phyloP scores from a whole-genome alignment of 176 grass and related monocot genomes.

The Chrysopogon serrulatus region DNA sequence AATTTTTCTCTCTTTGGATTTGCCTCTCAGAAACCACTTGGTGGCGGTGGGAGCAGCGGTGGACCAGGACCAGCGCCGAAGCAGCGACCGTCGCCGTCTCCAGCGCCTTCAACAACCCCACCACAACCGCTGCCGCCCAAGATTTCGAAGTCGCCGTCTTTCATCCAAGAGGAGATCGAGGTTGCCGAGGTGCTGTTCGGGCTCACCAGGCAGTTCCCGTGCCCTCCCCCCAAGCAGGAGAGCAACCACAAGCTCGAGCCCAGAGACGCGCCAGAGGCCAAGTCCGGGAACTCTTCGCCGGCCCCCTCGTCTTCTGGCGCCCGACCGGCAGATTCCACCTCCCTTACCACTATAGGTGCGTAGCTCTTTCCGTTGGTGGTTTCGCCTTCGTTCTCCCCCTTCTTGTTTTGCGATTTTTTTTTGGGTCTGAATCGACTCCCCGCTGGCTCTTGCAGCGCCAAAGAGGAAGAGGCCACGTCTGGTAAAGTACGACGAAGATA shows the following conservation, averaged over 20 bases:
- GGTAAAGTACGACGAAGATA: constrained; percentile 69
- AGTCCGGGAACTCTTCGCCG: constrained; percentile 72
- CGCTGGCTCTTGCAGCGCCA: constrained; percentile 43
- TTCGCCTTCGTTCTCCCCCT: background rate
- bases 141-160: constrained; percentile 66
- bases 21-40: constrained; percentile 52
- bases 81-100: constrained; percentile 22
- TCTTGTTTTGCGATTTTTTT: background rate
- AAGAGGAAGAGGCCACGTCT: constrained; percentile 87
- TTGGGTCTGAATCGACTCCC: background rate
- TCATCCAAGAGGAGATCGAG: constrained; percentile 97
- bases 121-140: constrained; percentile 43
- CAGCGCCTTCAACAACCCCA: constrained; percentile 28
- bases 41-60: constrained; percentile 24
- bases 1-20: background rate
- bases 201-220: constrained; percentile 76
- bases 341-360: constrained; percentile 49
- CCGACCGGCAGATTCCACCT: constrained; percentile 52
- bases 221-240: constrained; percentile 55
- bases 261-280: constrained; percentile 52
- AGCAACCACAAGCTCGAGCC: constrained; percentile 57
- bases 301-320: constrained; percentile 45
- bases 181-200: constrained; percentile 96
- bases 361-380: background rate
- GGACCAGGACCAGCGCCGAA: constrained; percentile 31